Evolutionary conservation across 108 stramenopile genomes (phyloP).

Genomic region (Conticribra weissflogii): DNA sequence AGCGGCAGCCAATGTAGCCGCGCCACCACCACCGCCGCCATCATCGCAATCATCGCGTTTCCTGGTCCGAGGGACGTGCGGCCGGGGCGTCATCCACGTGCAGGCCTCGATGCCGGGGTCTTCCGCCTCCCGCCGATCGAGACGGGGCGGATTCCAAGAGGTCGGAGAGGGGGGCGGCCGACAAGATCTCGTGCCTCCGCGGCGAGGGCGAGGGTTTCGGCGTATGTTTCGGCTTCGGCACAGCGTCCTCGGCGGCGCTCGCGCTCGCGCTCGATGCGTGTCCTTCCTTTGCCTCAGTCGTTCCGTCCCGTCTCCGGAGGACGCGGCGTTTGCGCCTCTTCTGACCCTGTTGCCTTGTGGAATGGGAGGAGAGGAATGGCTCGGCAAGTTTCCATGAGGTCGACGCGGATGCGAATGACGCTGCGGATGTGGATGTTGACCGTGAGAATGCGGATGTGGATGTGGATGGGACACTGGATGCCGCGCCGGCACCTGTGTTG

Average conservation of each 20-base stretch:
- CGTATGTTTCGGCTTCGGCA: too few relatives aligned
- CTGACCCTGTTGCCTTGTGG: too few relatives aligned
- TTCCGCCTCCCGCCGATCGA: background rate
- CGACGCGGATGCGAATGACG: background rate
- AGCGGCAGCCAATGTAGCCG: too few relatives aligned
- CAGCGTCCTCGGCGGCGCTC: background rate
- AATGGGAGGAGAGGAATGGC: background rate
- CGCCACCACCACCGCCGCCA: too few relatives aligned
- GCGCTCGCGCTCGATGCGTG: slow-evolving; percentile 19
- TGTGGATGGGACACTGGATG: slow-evolving; percentile 8
- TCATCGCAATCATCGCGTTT: too few relatives aligned
- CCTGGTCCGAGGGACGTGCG: background rate
- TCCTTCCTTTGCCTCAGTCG: slow-evolving; percentile 27
- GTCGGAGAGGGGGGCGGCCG: background rate
- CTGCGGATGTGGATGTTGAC: background rate
- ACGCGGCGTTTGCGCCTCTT: too few relatives aligned
- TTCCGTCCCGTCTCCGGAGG: background rate
- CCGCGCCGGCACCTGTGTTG: too few relatives aligned
- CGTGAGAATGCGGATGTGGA: background rate
- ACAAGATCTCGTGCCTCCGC: too few relatives aligned
- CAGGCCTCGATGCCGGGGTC: background rate
- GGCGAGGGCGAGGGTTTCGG: too few relatives aligned
- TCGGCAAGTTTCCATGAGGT: background rate
- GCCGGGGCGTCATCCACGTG: background rate
- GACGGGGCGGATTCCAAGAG: too few relatives aligned